These are phyloP conservation scores for Chalaropsis ovoidea DNA, from an alignment of 2,329 filamentous ascomycete genomes.

Conservation along the genomic window DNA sequence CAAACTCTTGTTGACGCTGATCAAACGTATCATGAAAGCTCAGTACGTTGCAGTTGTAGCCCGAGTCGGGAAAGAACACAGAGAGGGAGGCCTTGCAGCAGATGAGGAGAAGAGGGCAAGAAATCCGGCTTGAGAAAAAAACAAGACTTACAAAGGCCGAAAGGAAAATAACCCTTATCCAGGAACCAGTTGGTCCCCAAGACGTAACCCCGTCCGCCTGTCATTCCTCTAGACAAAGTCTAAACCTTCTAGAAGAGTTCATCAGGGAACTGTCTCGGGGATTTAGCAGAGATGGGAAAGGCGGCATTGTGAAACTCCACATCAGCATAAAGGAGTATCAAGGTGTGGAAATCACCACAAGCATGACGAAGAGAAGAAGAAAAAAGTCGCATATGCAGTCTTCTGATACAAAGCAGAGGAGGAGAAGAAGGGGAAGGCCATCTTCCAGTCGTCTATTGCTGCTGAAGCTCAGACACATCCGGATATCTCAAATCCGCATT, in stretches of 20 bases:
- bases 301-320: slow-evolving; percentile 6
- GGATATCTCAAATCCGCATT: slow-evolving; percentile 84
- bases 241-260: neutral
- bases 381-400: neutral
- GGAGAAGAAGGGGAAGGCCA: neutral
- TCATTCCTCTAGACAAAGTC: neutral
- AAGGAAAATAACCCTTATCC: neutral
- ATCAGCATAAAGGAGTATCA: slow-evolving; percentile 7
- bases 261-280: neutral
- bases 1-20: neutral
- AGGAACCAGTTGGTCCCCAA: no score
- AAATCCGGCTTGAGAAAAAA: neutral
- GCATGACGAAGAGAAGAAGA: neutral
- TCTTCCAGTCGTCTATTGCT: neutral
- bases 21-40: slow-evolving; percentile 6
- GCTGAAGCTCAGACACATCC: slow-evolving; percentile 43
- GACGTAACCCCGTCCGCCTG: neutral
- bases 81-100: neutral
- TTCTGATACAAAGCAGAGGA: neutral
- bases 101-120: neutral
- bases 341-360: neutral
- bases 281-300: slow-evolving; percentile 10
- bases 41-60: neutral
- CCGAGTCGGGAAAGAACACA: neutral
- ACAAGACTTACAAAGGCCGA: neutral